These are phyloP conservation scores for Fragaria ananassa DNA, from an alignment of 306 rosid genomes.

Conservation along the genomic window DNA sequence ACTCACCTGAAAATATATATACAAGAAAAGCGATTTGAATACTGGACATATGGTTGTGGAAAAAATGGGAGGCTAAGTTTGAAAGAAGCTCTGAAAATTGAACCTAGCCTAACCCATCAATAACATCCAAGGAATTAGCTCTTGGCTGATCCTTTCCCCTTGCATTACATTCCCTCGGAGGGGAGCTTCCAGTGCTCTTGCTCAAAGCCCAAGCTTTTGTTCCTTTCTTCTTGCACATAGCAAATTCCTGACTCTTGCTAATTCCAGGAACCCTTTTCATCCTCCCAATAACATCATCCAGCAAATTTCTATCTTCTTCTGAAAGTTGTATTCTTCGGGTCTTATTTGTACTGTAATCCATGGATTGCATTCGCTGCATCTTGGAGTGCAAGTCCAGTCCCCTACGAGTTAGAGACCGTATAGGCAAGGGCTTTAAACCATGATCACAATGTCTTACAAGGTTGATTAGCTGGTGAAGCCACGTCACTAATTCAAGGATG, in stretches of 20 bases:
- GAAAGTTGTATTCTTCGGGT: slow-evolving; percentile 38
- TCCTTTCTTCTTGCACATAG: slow-evolving; percentile 32
- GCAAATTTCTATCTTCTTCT: slow-evolving; percentile 47
- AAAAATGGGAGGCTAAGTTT: not conserved
- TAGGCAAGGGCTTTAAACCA: slow-evolving; percentile 42
- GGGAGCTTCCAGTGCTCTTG: slow-evolving; percentile 65
- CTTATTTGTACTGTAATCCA: slow-evolving; percentile 22
- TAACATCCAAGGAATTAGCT: slow-evolving; percentile 44
- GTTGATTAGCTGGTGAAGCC: slow-evolving; percentile 63
- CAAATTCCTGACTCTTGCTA: slow-evolving; percentile 64
- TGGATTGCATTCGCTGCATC: slow-evolving; percentile 43
- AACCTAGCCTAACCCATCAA: slow-evolving; percentile 52
- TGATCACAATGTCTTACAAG: slow-evolving; percentile 55
- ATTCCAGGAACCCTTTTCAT: slow-evolving; percentile 39
- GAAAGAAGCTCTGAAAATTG: not conserved
- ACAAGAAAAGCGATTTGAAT: slow-evolving; percentile 5
- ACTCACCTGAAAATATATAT: slow-evolving; percentile 21
- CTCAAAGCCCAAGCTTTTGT: slow-evolving; percentile 30
- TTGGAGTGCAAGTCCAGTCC: slow-evolving; percentile 54
- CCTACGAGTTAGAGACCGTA: slow-evolving; percentile 55
- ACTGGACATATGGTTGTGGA: not conserved
- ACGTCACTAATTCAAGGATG: slow-evolving; percentile 66
- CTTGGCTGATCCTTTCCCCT: slow-evolving; percentile 22
- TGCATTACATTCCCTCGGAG: slow-evolving; percentile 31
- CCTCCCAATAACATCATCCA: slow-evolving; percentile 53